Conservation (phyloP, 108 stramenopile genomes). For the Cyclotella cryptica region DNA sequence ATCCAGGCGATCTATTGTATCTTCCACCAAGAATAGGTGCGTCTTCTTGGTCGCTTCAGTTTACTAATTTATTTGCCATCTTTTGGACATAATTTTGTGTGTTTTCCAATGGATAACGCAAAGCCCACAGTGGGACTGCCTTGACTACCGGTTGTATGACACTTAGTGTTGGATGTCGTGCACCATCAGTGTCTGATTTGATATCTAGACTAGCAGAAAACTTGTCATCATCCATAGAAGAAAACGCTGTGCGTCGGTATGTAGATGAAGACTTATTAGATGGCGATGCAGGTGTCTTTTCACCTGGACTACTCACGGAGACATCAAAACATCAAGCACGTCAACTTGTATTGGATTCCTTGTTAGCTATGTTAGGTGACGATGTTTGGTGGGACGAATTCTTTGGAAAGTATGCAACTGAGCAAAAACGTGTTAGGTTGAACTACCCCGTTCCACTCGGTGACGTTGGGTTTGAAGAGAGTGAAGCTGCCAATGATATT, state of each 20-base stretch:
- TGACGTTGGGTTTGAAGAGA: slow-evolving; percentile 22
- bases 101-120: neutral
- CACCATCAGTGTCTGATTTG: slow-evolving; percentile 84
- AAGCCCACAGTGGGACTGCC: slow-evolving; percentile 86
- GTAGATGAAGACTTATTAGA: slow-evolving; percentile 53
- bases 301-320: slow-evolving; percentile 38
- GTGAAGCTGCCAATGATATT: slow-evolving; percentile 29
- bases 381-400: slow-evolving; percentile 72
- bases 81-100: neutral
- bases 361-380: slow-evolving; percentile 60
- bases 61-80: neutral
- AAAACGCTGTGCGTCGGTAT: slow-evolving; percentile 53
- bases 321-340: slow-evolving; percentile 66
- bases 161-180: slow-evolving; percentile 84
- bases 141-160: slow-evolving; percentile 79
- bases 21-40: slow-evolving; percentile 85
- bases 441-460: slow-evolving; percentile 63
- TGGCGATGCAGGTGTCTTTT: neutral
- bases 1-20: slow-evolving; percentile 92
- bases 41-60: neutral
- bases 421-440: slow-evolving; percentile 60
- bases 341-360: slow-evolving; percentile 61
- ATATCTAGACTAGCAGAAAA: slow-evolving; percentile 65
- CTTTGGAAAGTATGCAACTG: slow-evolving; percentile 74
- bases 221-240: slow-evolving; percentile 48